Evolutionary conservation across 139 green algal species (phyloP).

Genomic region (Cymbomonas tetramitiformis): DNA sequence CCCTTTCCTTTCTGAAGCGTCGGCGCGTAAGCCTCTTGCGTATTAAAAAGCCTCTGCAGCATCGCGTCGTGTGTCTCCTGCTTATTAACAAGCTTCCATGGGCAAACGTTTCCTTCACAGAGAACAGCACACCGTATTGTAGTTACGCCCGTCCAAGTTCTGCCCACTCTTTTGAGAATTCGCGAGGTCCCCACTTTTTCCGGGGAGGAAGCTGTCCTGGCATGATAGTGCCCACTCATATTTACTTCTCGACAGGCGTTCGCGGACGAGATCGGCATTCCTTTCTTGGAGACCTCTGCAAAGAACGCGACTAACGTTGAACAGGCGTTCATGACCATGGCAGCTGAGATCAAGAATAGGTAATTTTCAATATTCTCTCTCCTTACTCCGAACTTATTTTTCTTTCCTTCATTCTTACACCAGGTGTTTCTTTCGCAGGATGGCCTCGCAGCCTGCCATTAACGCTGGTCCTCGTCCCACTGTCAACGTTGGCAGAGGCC

Average conservation of each 20-base stretch:
- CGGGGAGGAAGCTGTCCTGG: neutral
- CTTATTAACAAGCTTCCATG: too few relatives aligned
- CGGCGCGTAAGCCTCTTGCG: too few relatives aligned
- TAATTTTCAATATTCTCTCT: too few relatives aligned
- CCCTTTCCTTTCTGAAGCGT: neutral
- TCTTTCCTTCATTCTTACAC: constrained; percentile 2
- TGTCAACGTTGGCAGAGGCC: too few relatives aligned
- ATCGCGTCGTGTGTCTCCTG: too few relatives aligned
- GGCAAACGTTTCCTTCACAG: too few relatives aligned
- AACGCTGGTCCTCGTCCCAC: constrained; percentile 18
- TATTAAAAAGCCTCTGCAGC: too few relatives aligned
- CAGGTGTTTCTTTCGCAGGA: too few relatives aligned
- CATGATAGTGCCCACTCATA: neutral
- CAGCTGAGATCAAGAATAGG: constrained; percentile 98
- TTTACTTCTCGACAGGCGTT: constrained; percentile 57
- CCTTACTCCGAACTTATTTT: constrained; percentile 10
- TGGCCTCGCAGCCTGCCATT: constrained; percentile 69
- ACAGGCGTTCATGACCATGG: constrained; percentile 99
- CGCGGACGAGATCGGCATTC: constrained; percentile 95
- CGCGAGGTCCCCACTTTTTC: neutral
- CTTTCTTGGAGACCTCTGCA: constrained; percentile 94
- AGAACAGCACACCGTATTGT: too few relatives aligned
- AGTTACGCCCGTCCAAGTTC: too few relatives aligned
- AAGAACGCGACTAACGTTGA: constrained; percentile 98
- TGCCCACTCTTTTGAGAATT: neutral